Conservation (phyloP, 2,329 filamentous ascomycete species). For the Hypoxylon sp. region DNA sequence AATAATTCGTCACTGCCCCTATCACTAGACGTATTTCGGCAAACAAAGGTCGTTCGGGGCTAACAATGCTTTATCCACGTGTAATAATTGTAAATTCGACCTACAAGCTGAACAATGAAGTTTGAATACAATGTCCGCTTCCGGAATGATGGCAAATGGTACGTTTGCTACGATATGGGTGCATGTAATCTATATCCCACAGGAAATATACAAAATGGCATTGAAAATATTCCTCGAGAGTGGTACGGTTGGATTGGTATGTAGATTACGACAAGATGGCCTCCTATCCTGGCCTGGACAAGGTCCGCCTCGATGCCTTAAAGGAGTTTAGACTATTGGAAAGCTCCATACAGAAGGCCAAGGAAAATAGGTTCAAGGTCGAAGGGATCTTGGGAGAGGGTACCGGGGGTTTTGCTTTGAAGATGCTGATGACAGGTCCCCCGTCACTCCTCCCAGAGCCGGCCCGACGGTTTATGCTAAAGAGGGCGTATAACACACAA, state of each 20-base stretch:
- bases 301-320: neutral
- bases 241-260: neutral
- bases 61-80: too few relatives aligned
- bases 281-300: neutral
- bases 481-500: neutral
- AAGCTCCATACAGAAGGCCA: neutral
- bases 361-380: neutral
- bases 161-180: neutral
- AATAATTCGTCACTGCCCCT: too few relatives aligned
- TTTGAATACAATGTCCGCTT: too few relatives aligned
- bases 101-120: too few relatives aligned
- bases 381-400: neutral
- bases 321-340: neutral
- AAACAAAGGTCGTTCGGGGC: too few relatives aligned
- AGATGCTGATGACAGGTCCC: neutral
- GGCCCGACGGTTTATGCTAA: neutral
- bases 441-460: neutral
- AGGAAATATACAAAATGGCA: neutral
- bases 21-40: too few relatives aligned
- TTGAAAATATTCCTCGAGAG: neutral
- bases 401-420: neutral
- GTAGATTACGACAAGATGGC: neutral
- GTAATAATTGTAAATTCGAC: too few relatives aligned
- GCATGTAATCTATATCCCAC: neutral
- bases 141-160: too few relatives aligned